Percentiles rank a stretch among this genome's conserved stretches.
phyloP scores from a whole-genome alignment of 1,139 yeast genomes.

The Hansenula lynferdii region DNA sequence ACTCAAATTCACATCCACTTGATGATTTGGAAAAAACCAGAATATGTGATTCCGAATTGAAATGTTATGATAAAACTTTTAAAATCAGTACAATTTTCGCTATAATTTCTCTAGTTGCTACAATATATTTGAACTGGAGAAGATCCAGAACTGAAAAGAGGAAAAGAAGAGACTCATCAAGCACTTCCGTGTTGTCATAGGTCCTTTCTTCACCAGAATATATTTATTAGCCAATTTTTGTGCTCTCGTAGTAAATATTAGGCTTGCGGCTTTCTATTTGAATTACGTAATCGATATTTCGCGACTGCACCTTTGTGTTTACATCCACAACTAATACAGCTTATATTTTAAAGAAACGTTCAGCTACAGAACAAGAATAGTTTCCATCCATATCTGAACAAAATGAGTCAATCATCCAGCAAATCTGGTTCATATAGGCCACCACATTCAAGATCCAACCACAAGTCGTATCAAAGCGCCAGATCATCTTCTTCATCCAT shows the following conservation, averaged over 20 bases:
- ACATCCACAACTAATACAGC: too few relatives aligned
- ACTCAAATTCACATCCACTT: slow-evolving; percentile 32
- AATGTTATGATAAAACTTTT: slow-evolving; percentile 42
- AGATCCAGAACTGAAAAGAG: background rate
- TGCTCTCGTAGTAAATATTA: too few relatives aligned
- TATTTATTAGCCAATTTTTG: background rate
- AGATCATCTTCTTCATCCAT: background rate
- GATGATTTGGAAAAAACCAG: slow-evolving; percentile 21
- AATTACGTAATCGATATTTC: too few relatives aligned
- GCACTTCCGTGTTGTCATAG: background rate
- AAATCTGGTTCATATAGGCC: background rate
- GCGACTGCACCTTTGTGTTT: too few relatives aligned
- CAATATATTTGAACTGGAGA: slow-evolving; percentile 28
- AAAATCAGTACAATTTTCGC: slow-evolving; percentile 30
- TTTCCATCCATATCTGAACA: too few relatives aligned
- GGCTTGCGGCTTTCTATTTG: too few relatives aligned
- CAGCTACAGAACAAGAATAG: too few relatives aligned
- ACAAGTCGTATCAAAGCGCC: background rate
- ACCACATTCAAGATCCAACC: background rate
- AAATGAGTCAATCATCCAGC: background rate
- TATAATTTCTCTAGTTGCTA: slow-evolving; percentile 24
- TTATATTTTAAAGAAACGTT: too few relatives aligned
- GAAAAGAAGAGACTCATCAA: background rate
- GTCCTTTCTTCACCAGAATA: too few relatives aligned
- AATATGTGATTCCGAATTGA: slow-evolving; percentile 35